These are phyloP conservation scores for Diddensiella caesifluorescens DNA, from an alignment of 805 yeast species.

Conservation along the genomic window DNA sequence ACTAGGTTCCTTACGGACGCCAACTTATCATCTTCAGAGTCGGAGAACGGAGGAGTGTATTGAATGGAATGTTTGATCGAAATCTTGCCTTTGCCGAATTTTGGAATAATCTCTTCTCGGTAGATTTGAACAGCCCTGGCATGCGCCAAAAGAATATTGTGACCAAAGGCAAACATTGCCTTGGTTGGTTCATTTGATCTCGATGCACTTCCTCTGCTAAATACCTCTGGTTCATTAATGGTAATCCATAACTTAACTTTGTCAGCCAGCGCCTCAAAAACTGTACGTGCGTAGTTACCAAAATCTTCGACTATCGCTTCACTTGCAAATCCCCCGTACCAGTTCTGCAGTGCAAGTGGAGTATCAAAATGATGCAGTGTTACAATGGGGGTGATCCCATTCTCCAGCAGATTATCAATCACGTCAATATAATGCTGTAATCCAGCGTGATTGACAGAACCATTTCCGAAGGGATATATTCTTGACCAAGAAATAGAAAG, in stretches of 20 bases:
- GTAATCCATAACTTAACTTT: conserved; percentile 33
- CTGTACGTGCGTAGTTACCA: conserved; percentile 32
- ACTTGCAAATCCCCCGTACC: conserved; percentile 26
- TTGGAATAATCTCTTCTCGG: conserved; percentile 25
- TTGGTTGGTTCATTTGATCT: neutral
- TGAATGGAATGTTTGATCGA: conserved; percentile 27
- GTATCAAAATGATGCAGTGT: conserved; percentile 35
- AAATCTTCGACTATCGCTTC: conserved; percentile 31
- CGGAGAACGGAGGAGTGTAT: conserved; percentile 27
- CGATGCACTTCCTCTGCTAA: conserved; percentile 10
- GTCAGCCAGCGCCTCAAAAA: conserved; percentile 30
- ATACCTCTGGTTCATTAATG: conserved; percentile 31
- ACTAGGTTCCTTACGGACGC: conserved; percentile 30
- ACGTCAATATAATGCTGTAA: conserved; percentile 30
- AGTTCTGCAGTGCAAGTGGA: conserved; percentile 25
- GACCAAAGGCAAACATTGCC: conserved; percentile 15
- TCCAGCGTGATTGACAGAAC: conserved; percentile 24
- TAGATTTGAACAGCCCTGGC: conserved; percentile 25
- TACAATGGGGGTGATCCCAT: conserved; percentile 27
- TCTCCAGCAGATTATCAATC: conserved; percentile 27
- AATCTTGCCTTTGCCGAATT: conserved; percentile 26
- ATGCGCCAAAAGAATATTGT: conserved; percentile 24
- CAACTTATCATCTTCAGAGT: conserved; percentile 21
- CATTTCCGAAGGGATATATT: conserved; percentile 31
- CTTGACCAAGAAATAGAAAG: conserved; percentile 34